These are phyloP conservation scores for Zelopaecilomyces penicillatus DNA, from an alignment of 2,329 filamentous ascomycete genomes.

Conservation along the genomic window DNA sequence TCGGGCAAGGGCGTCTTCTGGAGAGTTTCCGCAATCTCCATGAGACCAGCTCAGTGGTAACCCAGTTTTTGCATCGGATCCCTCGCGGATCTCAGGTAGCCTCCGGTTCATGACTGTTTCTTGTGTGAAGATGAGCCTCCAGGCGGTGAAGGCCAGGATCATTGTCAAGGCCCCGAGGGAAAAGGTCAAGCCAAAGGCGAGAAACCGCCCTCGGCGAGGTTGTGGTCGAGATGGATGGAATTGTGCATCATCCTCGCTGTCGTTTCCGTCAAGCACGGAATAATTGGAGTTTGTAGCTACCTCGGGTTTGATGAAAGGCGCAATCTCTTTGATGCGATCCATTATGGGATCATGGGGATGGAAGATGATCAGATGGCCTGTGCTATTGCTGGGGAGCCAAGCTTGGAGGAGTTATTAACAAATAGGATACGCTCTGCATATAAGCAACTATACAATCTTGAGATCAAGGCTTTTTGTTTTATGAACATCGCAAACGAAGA, in stretches of 20 bases:
- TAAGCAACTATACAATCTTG: no score
- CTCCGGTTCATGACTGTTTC: constrained; percentile 1
- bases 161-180: constrained; percentile 1
- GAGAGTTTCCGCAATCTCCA: constrained; percentile 15
- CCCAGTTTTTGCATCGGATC: constrained; percentile 9
- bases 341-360: neutral
- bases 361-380: no score
- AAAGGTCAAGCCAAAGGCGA: constrained; percentile 2
- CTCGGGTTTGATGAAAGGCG: constrained; percentile 1
- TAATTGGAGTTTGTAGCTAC: constrained; percentile 1
- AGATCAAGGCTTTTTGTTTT: no score
- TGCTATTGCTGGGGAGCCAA: no score
- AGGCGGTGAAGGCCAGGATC: neutral
- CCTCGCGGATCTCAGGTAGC: constrained; percentile 7
- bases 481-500: no score
- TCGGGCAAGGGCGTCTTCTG: constrained; percentile 7
- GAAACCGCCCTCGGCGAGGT: neutral
- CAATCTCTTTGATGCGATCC: constrained; percentile 1
- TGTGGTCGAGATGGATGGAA: neutral
- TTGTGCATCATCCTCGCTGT: constrained; percentile 1
- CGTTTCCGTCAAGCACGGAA: constrained; percentile 2
- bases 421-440: no score
- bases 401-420: no score
- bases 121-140: neutral
- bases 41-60: constrained; percentile 11